These are phyloP conservation scores for Kingdonia uniflora DNA, from an alignment of 164 flowering plant species.

Conservation along the genomic window DNA sequence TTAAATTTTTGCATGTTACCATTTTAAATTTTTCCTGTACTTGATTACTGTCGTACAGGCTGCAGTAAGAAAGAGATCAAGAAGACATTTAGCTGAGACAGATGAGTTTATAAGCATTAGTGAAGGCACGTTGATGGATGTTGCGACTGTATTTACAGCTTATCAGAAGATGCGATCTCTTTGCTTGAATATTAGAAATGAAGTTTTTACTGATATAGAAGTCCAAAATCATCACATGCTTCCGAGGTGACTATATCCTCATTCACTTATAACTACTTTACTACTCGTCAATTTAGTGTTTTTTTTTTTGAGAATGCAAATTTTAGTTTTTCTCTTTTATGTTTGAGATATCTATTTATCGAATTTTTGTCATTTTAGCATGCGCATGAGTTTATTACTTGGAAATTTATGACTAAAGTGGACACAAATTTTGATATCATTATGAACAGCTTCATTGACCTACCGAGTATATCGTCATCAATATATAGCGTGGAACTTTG, in stretches of 20 bases:
- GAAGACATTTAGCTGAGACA: conserved; percentile 75
- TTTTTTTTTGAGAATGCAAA: too few species aligned
- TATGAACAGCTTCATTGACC: conserved; percentile 72
- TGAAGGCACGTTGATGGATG: conserved; percentile 50
- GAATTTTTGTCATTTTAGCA: background rate
- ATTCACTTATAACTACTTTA: background rate
- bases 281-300: background rate
- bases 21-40: too few species aligned
- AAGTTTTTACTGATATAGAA: conserved; percentile 76
- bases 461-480: conserved; percentile 74
- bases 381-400: background rate
- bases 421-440: background rate
- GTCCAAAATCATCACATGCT: conserved; percentile 76
- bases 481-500: conserved; percentile 83
- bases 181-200: conserved; percentile 66
- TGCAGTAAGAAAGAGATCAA: conserved; percentile 83
- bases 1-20: background rate
- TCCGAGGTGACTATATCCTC: conserved; percentile 46
- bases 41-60: conserved; percentile 25
- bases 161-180: conserved; percentile 81
- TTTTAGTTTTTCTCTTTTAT: background rate
- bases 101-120: conserved; percentile 65
- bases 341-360: background rate
- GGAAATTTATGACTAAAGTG: background rate
- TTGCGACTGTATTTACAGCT: conserved; percentile 54